These are phyloP conservation scores for Saxophila tyrrhenica DNA, from an alignment of 495 filamentous ascomycete species.

Conservation along the genomic window DNA sequence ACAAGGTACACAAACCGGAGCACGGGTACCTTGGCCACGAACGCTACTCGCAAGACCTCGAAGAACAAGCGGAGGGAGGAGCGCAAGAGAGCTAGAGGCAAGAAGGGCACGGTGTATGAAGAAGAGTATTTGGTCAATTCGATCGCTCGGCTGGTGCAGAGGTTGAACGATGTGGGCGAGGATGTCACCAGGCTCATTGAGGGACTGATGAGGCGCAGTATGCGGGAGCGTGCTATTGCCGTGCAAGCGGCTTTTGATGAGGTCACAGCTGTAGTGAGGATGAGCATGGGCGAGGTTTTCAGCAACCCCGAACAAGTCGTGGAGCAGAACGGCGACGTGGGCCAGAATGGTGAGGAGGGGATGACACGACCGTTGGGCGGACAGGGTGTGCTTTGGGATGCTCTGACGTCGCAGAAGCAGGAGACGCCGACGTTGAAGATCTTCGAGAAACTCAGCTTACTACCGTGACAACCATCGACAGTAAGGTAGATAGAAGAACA, in stretches of 20 bases:
- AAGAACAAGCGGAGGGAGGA: conserved; percentile 81
- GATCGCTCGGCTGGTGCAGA: conserved; percentile 70
- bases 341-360: conserved; percentile 21
- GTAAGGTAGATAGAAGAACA: not conserved
- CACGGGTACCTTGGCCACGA: conserved; percentile 53
- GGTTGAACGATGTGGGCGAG: conserved; percentile 55
- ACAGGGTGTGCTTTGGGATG: conserved; percentile 30
- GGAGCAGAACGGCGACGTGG: conserved; percentile 19
- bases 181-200: conserved; percentile 65
- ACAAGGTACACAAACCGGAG: conserved; percentile 78
- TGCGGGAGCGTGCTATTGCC: conserved; percentile 75
- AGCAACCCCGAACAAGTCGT: conserved; percentile 11
- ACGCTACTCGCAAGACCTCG: conserved; percentile 59
- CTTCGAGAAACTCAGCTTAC: conserved; percentile 23
- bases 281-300: conserved; percentile 59
- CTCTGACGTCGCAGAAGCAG: conserved; percentile 19
- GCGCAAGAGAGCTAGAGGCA: conserved; percentile 83
- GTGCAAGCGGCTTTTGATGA: conserved; percentile 61
- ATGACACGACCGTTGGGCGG: conserved; percentile 27
- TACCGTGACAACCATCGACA: conserved; percentile 2
- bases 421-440: conserved; percentile 26
- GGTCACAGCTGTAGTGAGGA: conserved; percentile 55
- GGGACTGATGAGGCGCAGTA: conserved; percentile 61
- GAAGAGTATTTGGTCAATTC: conserved; percentile 91
- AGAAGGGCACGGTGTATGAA: conserved; percentile 94